These are phyloP conservation scores for Datisca glomerata DNA, from an alignment of 306 rosid genomes.

Conservation along the genomic window DNA sequence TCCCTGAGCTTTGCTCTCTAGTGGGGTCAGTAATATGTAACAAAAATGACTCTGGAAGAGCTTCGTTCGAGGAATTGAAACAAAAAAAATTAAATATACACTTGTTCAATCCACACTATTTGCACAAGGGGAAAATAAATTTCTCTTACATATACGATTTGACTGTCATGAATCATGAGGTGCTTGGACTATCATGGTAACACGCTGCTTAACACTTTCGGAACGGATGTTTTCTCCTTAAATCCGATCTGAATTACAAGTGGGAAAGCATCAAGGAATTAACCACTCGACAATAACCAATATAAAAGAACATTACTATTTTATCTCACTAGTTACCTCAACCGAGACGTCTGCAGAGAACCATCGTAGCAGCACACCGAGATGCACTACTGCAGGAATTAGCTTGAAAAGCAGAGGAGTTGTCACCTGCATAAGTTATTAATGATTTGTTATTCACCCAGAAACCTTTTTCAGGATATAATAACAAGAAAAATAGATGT, in stretches of 20 bases:
- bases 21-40: constrained; percentile 31
- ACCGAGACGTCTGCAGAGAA: constrained; percentile 63
- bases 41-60: constrained; percentile 22
- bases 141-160: constrained; percentile 1
- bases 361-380: constrained; percentile 89
- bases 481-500: background rate
- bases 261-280: background rate
- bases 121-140: constrained; percentile 12
- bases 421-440: constrained; percentile 50
- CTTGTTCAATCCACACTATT: constrained; percentile 20
- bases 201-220: constrained; percentile 84
- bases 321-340: constrained; percentile 49
- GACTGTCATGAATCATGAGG: constrained; percentile 37
- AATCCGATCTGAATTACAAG: constrained; percentile 43
- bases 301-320: background rate
- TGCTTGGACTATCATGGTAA: constrained; percentile 71
- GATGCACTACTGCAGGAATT: constrained; percentile 89
- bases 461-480: background rate
- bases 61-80: constrained; percentile 18
- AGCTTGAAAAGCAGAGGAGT: constrained; percentile 94
- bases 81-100: constrained; percentile 12
- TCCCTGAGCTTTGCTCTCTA: constrained; percentile 20
- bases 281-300: background rate
- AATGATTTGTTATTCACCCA: background rate
- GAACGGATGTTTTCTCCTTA: constrained; percentile 76